Evolutionary conservation across 1,139 yeast genomes (phyloP).

Genomic region (Kluyveromyces sp.): DNA sequence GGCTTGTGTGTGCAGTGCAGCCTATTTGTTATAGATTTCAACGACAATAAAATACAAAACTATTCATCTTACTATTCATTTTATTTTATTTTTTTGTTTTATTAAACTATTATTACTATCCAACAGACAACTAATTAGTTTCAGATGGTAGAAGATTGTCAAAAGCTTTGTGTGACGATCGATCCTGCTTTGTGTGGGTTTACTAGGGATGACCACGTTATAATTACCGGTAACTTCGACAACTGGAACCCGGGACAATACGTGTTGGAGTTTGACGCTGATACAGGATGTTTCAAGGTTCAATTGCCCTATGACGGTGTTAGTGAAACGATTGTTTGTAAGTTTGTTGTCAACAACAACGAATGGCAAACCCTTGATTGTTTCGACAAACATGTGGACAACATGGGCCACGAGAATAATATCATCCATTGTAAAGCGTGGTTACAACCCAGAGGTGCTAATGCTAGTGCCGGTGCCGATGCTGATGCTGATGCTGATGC

Average conservation of each 20-base stretch:
- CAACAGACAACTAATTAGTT: neutral
- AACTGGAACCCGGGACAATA: conserved; percentile 19
- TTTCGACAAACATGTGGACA: conserved; percentile 17
- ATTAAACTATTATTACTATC: too few relatives aligned
- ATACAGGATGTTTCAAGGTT: conserved; percentile 12
- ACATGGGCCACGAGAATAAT: conserved; percentile 17
- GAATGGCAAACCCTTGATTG: conserved; percentile 18
- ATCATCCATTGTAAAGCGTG: conserved; percentile 6
- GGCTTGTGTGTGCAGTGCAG: too few relatives aligned
- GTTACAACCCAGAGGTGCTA: conserved; percentile 10
- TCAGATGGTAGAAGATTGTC: conserved; percentile 1
- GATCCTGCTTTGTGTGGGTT: conserved; percentile 3
- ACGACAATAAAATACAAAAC: too few relatives aligned
- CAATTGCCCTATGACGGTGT: conserved; percentile 14
- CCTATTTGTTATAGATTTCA: too few relatives aligned
- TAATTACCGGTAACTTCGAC: conserved; percentile 21
- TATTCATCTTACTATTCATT: too few relatives aligned
- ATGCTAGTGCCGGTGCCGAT: conserved; percentile 8
- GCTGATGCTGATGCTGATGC: conserved; percentile 8
- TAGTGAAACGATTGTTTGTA: conserved; percentile 14
- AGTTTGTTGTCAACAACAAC: conserved; percentile 18
- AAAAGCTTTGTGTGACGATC: conserved; percentile 2
- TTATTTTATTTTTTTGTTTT: too few relatives aligned
- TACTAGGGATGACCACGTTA: conserved; percentile 12
- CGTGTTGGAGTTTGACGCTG: conserved; percentile 11